Conservation (phyloP, 179 eudicot genomes). For the Dionaea muscipula region DNA sequence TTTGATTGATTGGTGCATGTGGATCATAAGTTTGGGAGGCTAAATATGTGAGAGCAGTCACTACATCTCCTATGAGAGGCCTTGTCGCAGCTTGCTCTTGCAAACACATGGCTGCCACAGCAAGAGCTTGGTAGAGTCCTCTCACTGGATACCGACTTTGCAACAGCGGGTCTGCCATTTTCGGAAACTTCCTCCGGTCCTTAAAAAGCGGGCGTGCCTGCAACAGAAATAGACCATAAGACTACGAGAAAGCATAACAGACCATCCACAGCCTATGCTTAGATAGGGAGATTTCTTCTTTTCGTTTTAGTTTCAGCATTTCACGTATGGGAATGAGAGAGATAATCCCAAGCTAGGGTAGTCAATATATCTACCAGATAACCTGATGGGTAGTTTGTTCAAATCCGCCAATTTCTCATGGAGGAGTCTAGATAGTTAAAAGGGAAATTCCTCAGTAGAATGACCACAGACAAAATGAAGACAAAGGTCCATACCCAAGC, state of each 20-base stretch:
- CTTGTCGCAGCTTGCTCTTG: constrained; percentile 97
- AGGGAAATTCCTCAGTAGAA: too few relatives aligned
- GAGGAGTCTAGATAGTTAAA: too few relatives aligned
- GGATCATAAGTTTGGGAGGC: constrained; percentile 91
- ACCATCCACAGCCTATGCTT: neutral
- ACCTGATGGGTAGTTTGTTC: too few relatives aligned
- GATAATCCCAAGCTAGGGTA: too few relatives aligned
- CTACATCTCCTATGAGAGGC: constrained; percentile 90
- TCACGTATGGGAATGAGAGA: too few relatives aligned
- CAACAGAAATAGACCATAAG: constrained; percentile 4
- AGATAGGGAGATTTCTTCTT: too few relatives aligned
- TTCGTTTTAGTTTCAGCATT: too few relatives aligned
- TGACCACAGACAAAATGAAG: neutral
- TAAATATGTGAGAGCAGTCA: constrained; percentile 75
- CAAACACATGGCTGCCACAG: constrained; percentile 97
- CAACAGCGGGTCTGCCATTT: constrained; percentile 86
- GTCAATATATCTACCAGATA: too few relatives aligned
- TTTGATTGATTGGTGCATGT: constrained; percentile 38
- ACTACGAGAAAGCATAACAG: too few relatives aligned
- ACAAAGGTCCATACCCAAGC: constrained; percentile 54
- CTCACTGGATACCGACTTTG: constrained; percentile 87
- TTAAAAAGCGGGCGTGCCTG: constrained; percentile 95
- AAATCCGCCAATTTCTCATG: too few relatives aligned
- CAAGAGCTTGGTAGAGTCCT: constrained; percentile 95
- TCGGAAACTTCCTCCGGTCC: constrained; percentile 84